Evolutionary conservation across 495 filamentous ascomycete genomes (phyloP), one percentile per base, ranked within the genome.

Genomic region (Amorphotheca resinae): DNA sequence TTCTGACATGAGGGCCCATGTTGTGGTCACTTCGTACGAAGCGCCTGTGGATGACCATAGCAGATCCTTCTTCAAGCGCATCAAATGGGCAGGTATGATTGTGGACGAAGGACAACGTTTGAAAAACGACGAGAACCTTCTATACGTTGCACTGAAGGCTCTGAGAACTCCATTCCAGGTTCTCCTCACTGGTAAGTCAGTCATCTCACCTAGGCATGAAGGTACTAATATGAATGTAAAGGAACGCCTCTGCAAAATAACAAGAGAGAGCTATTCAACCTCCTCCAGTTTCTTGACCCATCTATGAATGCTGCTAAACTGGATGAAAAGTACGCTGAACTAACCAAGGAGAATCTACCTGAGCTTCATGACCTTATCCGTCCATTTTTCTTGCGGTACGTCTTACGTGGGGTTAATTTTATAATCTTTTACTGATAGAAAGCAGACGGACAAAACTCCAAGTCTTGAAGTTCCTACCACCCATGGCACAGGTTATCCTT

Each of bases 81-180:
- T 89, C 15, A 76, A 75, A 16, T 99, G 93, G 93, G 78, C 78
- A 37, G 89, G 83, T 4, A 63, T 99, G 22, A 72, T 99, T 30
- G 86, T 96, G 9, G 93, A 99, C 53, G 93, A 99, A 65, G 93
- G 91, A 9, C 93, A 99, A 54, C 78, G 93, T 3, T 66, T 99
- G 36, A 99, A 99, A 60, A 96, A 91, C 48, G 88, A 95, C 51
- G 77, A 81, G 53, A 87, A 80, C 32, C 64, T 75, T 8, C 76
- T 95, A 3, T 95, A 95, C 59, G 67, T 66, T 36, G 73, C 81
- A 3, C 69, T 99, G 9, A 71, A 64, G 17, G 63, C 68, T 6
- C 70, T 94, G 51, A 84, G 79, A 16, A 75, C 83, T 26, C 77
- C 77, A 0, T 94, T 85, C 55, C 82, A 84, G 44, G 65, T 93